Conservation (phyloP, 805 yeast genomes). For the Blastobotrys muscicola region DNA sequence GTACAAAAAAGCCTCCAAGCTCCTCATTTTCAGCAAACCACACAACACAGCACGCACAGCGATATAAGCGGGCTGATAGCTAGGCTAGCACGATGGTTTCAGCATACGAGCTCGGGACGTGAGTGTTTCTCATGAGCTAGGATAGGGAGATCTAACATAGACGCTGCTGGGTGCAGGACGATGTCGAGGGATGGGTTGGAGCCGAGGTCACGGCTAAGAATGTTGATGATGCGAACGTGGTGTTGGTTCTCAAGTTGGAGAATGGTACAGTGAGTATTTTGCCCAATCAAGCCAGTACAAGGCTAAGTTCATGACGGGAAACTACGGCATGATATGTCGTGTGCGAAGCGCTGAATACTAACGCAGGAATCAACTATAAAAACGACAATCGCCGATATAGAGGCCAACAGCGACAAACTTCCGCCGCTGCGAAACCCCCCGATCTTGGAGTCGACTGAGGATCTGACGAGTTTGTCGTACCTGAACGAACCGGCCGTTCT, state of each 20-base stretch:
- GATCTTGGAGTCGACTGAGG: constrained; percentile 86
- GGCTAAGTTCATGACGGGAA: not conserved
- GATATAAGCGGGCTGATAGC: not conserved
- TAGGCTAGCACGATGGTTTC: constrained; percentile 26
- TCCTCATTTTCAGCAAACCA: not conserved
- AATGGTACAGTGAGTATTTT: constrained; percentile 27
- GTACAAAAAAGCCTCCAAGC: too few species aligned
- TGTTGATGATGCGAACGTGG: constrained; percentile 36
- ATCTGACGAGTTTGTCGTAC: constrained; percentile 83
- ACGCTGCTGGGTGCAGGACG: constrained; percentile 73
- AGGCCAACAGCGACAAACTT: constrained; percentile 42
- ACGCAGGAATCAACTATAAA: constrained; percentile 17
- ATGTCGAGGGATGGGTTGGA: constrained; percentile 64
- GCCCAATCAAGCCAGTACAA: too few species aligned
- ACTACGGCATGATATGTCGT: too few species aligned
- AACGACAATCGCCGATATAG: constrained; percentile 25
- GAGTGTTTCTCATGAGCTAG: constrained; percentile 19
- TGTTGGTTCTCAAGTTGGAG: constrained; percentile 45
- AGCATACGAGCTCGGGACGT: constrained; percentile 48
- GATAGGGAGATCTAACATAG: constrained; percentile 12
- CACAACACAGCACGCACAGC: not conserved
- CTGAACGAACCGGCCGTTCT: constrained; percentile 94
- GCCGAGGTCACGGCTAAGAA: constrained; percentile 45
- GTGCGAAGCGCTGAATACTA: too few species aligned
- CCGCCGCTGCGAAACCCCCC: constrained; percentile 90